These are phyloP conservation scores for Myriangium duriaei DNA, from an alignment of 2,329 filamentous ascomycete species.

Conservation along the genomic window DNA sequence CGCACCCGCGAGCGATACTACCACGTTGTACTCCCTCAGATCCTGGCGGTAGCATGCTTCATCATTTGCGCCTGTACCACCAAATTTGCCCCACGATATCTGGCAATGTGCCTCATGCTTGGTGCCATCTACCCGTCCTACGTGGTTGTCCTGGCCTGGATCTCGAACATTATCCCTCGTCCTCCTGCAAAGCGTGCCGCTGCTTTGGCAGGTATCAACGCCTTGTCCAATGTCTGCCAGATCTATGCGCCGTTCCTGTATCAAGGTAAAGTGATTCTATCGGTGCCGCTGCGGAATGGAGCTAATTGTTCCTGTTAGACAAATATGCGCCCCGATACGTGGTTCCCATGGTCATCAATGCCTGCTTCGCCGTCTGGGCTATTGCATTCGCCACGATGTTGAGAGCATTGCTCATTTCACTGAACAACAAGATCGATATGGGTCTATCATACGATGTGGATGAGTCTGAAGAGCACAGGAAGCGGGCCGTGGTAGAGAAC, in stretches of 20 bases:
- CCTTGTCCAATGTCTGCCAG: slow-evolving; percentile 18
- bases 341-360: slow-evolving; percentile 14
- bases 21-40: slow-evolving; percentile 44
- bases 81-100: slow-evolving; percentile 45
- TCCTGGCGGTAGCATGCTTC: slow-evolving; percentile 44
- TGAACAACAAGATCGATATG: too few species aligned
- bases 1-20: slow-evolving; percentile 35
- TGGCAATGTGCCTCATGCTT: slow-evolving; percentile 48
- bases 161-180: slow-evolving; percentile 26
- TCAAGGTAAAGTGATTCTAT: not conserved
- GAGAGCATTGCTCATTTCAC: too few species aligned
- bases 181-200: slow-evolving; percentile 20
- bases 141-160: slow-evolving; percentile 49
- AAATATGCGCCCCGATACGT: slow-evolving; percentile 13
- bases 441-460: too few species aligned
- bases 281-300: too few species aligned
- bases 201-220: slow-evolving; percentile 19
- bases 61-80: slow-evolving; percentile 47
- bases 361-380: slow-evolving; percentile 14
- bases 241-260: too few species aligned
- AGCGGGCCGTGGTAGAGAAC: too few species aligned
- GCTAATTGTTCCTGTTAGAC: not conserved
- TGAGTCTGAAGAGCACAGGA: too few species aligned
- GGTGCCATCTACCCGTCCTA: slow-evolving; percentile 44
- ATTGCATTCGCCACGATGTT: too few species aligned